Base-by-base conservation (phyloP, 1,139 yeast species). In the Hansenula sp. region DNA sequence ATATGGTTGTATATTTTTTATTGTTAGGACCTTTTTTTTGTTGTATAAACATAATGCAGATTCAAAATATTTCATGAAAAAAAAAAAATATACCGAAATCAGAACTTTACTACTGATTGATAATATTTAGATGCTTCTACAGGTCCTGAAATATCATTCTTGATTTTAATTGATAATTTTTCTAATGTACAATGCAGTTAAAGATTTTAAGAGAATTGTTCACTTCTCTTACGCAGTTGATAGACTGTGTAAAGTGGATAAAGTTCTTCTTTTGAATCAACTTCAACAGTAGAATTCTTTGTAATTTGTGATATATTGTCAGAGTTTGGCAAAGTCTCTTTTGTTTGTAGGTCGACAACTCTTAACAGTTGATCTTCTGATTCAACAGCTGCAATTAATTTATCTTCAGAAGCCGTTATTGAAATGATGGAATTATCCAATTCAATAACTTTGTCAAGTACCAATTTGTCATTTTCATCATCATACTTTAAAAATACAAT, bases 191-290 rank as follows among this genome's bases (percentile, higher is more conserved):
- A n/a, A n/a, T n/a, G n/a, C n/a, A n/a, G n/a, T n/a, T n/a, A n/a
- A n/a, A n/a, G n/a, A n/a, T n/a, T n/a, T n/a, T n/a, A n/a, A n/a
- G n/a, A n/a, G n/a, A n/a, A n/a, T n/a, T n/a, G n/a, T 58, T 87
- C 96, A 48, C 94, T 84, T 61, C 95, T 80, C 65, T 88, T 88
- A 57, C 95, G 80, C 52, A 88, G 69, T 34, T 79, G 72, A 44
- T 75, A 73, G 29, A 79, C 70, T 39, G 73, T 71, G 60, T 82
- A 84, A 52, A 87, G 70, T 14, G 92, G 86, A 48, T 77, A 78
- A 40, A 77, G 62, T 14, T 79, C 81, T 42, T 60, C 72, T 49
- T 45, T 64, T 2, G 55, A 38, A 6, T 56, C 53, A 19, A 60
- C 52, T 10, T 57, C 57, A n/a, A 59, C 56, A 20, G 50, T 35